Conservation (phyloP, 1,139 yeast species). For the Zygosaccharomyces sapae region DNA sequence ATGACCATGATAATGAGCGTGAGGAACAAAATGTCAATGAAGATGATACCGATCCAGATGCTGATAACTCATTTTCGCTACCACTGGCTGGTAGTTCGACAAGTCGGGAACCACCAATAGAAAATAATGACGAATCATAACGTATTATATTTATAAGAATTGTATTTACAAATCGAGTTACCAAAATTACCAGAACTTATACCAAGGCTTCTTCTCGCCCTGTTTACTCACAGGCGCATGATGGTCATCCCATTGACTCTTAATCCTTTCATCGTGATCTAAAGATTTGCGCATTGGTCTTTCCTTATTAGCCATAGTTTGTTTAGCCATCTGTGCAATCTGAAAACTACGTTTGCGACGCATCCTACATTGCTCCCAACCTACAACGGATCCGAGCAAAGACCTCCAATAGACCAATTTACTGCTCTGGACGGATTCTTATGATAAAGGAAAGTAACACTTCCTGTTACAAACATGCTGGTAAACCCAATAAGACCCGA, state of each 20-base stretch:
- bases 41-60: constrained; percentile 10
- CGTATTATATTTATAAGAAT: not conserved
- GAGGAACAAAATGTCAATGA: not conserved
- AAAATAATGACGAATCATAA: too few relatives aligned
- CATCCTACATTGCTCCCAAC: constrained; percentile 91
- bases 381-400: constrained; percentile 75
- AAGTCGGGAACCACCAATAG: constrained; percentile 13
- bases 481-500: constrained; percentile 85
- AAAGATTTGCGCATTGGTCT: constrained; percentile 38
- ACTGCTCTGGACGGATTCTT: constrained; percentile 57
- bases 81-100: constrained; percentile 19
- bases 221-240: constrained; percentile 9
- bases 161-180: constrained; percentile 6
- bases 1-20: not conserved
- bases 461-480: constrained; percentile 74
- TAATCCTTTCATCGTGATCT: constrained; percentile 22
- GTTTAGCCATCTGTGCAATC: constrained; percentile 48
- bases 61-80: constrained; percentile 16
- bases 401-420: constrained; percentile 83
- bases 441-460: constrained; percentile 66
- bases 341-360: constrained; percentile 46
- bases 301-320: constrained; percentile 42
- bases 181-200: constrained; percentile 31
- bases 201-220: constrained; percentile 24
- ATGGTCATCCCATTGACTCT: constrained; percentile 28